phyloP scores from a whole-genome alignment of 1,139 yeast genomes.

The Saccharomycopsis crataegensis region DNA sequence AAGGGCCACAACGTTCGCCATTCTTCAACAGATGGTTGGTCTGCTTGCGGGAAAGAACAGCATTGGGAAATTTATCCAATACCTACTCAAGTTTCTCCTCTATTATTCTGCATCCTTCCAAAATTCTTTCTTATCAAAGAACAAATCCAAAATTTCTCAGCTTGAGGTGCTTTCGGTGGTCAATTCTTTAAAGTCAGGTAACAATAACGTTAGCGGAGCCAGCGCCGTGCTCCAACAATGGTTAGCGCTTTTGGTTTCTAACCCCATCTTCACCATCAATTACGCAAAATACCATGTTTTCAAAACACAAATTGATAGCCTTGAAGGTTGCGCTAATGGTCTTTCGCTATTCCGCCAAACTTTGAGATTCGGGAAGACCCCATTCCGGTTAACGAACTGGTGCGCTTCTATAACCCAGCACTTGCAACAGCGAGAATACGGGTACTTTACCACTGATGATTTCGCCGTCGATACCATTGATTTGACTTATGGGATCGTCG shows the following conservation, averaged over 20 bases:
- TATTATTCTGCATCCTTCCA: constrained; percentile 12
- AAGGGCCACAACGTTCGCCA: constrained; percentile 5
- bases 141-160: neutral
- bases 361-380: constrained; percentile 65
- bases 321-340: constrained; percentile 15
- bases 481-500: constrained; percentile 56
- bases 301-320: constrained; percentile 9
- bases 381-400: constrained; percentile 40
- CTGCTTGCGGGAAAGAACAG: constrained; percentile 18
- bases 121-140: neutral
- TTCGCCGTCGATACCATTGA: constrained; percentile 30
- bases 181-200: no score
- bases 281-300: constrained; percentile 8
- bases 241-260: neutral
- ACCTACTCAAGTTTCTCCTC: constrained; percentile 11
- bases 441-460: constrained; percentile 2
- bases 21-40: constrained; percentile 13
- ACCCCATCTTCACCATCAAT: constrained; percentile 1
- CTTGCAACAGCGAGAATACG: neutral
- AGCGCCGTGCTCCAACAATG: no score
- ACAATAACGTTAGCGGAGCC: no score
- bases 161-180: neutral
- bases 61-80: constrained; percentile 17
- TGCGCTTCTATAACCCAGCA: neutral
- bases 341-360: constrained; percentile 58